Conservation (phyloP, 2,329 filamentous ascomycete species). For the Colletotrichum eremochloae region DNA sequence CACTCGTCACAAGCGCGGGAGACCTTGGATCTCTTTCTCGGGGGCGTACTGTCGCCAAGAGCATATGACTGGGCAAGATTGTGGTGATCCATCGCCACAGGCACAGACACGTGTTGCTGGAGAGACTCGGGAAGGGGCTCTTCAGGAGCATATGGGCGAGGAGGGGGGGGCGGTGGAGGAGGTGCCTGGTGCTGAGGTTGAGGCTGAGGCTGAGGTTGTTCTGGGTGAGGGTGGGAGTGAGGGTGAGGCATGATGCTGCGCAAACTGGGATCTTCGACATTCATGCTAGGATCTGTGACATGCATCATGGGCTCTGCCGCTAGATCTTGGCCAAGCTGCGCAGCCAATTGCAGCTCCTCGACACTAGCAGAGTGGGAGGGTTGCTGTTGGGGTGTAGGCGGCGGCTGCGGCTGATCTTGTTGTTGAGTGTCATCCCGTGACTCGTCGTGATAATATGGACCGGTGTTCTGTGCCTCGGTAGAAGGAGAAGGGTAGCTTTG, state of each 20-base stretch:
- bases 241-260: constrained; percentile 60
- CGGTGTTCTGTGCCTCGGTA: constrained; percentile 31
- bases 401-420: constrained; percentile 49
- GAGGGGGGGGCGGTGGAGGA: constrained; percentile 11
- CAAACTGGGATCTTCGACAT: constrained; percentile 58
- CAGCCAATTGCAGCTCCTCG: constrained; percentile 70
- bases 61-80: constrained; percentile 55
- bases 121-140: constrained; percentile 53
- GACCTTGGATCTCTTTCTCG: constrained; percentile 85
- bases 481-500: constrained; percentile 36
- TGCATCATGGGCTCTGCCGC: constrained; percentile 63
- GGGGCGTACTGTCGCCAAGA: constrained; percentile 71
- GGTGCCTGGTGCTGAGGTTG: constrained; percentile 41
- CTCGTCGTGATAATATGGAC: constrained; percentile 42
- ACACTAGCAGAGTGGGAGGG: constrained; percentile 59
- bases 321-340: constrained; percentile 68
- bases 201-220: constrained; percentile 38
- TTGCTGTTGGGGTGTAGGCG: constrained; percentile 57
- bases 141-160: constrained; percentile 55
- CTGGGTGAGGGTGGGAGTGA: constrained; percentile 46
- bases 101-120: constrained; percentile 45
- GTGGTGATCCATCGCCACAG: constrained; percentile 53
- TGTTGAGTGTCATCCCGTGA: constrained; percentile 44
- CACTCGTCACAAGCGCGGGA: constrained; percentile 92
- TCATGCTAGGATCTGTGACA: constrained; percentile 60